phyloP scores from a whole-genome alignment of 495 filamentous ascomycete genomes.

The Neurospora sp. region DNA sequence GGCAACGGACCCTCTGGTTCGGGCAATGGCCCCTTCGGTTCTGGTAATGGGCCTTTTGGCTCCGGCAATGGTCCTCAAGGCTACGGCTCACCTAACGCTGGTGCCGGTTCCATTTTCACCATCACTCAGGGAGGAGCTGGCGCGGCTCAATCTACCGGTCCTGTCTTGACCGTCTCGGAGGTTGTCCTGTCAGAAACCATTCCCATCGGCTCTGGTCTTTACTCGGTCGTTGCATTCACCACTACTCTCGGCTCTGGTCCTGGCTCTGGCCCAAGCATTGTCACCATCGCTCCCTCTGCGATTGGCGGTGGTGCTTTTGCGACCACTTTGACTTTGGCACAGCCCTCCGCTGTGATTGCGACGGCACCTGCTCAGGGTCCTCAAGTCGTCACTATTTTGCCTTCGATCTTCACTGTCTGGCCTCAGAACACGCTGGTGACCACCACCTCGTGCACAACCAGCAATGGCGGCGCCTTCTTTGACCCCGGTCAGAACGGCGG shows the following conservation, averaged over 20 bases:
- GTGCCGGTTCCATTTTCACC: not conserved
- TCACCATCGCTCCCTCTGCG: slow-evolving; percentile 8
- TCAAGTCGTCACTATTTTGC: slow-evolving; percentile 6
- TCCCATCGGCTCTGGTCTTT: slow-evolving; percentile 12
- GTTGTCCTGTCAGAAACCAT: slow-evolving; percentile 18
- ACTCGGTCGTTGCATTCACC: slow-evolving; percentile 10
- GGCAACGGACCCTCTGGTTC: not conserved
- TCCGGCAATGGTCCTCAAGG: not conserved
- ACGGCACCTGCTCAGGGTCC: slow-evolving; percentile 3
- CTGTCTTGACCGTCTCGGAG: slow-evolving; percentile 10
- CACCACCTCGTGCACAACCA: not conserved
- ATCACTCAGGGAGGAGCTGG: not conserved
- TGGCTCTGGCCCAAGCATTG: slow-evolving; percentile 1
- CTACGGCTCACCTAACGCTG: not conserved
- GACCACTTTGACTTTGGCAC: not conserved
- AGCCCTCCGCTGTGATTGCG: not conserved
- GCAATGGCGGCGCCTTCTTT: not conserved
- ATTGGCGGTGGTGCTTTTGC: not conserved
- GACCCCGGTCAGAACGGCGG: not conserved
- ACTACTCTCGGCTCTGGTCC: slow-evolving; percentile 6
- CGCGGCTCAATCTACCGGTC: not conserved
- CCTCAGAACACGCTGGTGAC: not conserved
- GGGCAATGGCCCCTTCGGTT: not conserved
- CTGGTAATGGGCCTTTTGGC: not conserved
- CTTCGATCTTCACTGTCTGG: slow-evolving; percentile 9